Percentiles rank a stretch among this genome's conserved stretches.
These are phyloP conservation scores for Scytalidium sp. DNA, from an alignment of 2,329 filamentous ascomycete genomes.

Conservation along the genomic window DNA sequence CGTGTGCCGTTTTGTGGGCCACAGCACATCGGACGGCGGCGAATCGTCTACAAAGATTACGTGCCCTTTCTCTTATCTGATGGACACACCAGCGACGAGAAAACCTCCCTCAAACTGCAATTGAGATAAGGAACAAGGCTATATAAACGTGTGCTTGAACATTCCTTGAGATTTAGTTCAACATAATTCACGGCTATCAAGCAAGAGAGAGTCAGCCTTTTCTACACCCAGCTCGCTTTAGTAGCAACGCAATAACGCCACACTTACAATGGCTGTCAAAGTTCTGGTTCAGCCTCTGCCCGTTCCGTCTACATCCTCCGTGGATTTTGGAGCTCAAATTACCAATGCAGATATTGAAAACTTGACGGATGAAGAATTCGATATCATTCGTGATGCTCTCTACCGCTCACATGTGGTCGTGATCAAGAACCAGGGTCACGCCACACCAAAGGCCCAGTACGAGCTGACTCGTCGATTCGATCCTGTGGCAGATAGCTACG, in stretches of 20 bases:
- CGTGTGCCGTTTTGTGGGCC: neutral
- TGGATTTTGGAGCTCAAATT: conserved; percentile 61
- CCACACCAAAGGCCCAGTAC: conserved; percentile 69
- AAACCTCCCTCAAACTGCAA: too few relatives aligned
- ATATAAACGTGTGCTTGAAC: too few relatives aligned
- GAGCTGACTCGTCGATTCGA: conserved; percentile 73
- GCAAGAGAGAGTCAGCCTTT: too few relatives aligned
- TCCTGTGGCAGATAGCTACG: conserved; percentile 61
- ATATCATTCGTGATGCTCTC: conserved; percentile 59
- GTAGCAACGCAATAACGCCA: neutral
- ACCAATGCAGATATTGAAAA: conserved; percentile 58
- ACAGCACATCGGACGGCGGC: neutral
- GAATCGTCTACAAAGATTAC: too few relatives aligned
- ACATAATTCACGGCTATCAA: too few relatives aligned
- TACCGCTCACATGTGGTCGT: conserved; percentile 69
- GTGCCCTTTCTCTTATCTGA: too few relatives aligned
- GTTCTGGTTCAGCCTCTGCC: conserved; percentile 21
- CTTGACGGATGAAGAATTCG: conserved; percentile 62
- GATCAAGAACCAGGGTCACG: conserved; percentile 63
- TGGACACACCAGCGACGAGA: too few relatives aligned
- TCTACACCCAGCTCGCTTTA: too few relatives aligned
- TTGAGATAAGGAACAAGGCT: too few relatives aligned
- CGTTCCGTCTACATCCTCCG: conserved; percentile 24
- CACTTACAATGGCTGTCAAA: conserved; percentile 27
- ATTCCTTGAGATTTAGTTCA: too few relatives aligned